Percentiles rank a stretch among this genome's conserved stretches.
Conservation (phyloP, 2,329 filamentous ascomycete genomes). For the Aspergillus sp. region DNA sequence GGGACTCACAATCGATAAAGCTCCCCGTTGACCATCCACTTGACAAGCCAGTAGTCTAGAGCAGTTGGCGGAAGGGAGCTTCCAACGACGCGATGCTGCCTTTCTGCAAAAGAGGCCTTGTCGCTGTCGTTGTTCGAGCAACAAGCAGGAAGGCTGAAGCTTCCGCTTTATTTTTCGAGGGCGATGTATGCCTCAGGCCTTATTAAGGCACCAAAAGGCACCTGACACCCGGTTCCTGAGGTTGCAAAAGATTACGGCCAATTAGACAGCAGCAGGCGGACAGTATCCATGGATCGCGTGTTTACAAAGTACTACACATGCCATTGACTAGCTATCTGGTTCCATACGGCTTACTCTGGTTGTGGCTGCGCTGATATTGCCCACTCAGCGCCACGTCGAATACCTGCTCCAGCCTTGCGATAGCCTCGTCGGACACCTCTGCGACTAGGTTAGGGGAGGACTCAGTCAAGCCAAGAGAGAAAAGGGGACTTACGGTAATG, state of each 20-base stretch:
- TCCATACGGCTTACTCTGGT: conserved; percentile 27
- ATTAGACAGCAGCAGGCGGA: conserved; percentile 6
- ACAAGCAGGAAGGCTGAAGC: conserved; percentile 19
- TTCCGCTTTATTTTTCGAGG: conserved; percentile 14
- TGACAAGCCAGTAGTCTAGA: conserved; percentile 7
- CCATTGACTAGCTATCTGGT: conserved; percentile 13
- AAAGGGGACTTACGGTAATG: conserved; percentile 50
- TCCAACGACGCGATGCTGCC: conserved; percentile 16
- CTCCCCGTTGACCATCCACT: conserved; percentile 16
- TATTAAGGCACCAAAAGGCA: conserved; percentile 13
- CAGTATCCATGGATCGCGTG: conserved; percentile 6
- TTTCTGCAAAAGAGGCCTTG: conserved; percentile 4
- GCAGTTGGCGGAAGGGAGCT: conserved; percentile 12
- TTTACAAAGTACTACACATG: background rate
- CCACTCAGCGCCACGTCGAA: conserved; percentile 40
- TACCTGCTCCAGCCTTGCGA: conserved; percentile 49
- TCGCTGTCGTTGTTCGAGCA: conserved; percentile 29
- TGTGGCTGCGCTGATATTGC: conserved; percentile 22
- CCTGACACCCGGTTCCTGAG: conserved; percentile 16
- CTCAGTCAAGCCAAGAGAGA: background rate
- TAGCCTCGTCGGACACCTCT: conserved; percentile 59
- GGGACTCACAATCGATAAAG: conserved; percentile 18
- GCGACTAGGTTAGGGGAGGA: conserved; percentile 16
- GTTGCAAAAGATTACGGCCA: conserved; percentile 8
- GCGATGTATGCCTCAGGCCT: conserved; percentile 18